Evolutionary conservation across 257 asterid species (phyloP).

Genomic region (Marsdenia floribunda): DNA sequence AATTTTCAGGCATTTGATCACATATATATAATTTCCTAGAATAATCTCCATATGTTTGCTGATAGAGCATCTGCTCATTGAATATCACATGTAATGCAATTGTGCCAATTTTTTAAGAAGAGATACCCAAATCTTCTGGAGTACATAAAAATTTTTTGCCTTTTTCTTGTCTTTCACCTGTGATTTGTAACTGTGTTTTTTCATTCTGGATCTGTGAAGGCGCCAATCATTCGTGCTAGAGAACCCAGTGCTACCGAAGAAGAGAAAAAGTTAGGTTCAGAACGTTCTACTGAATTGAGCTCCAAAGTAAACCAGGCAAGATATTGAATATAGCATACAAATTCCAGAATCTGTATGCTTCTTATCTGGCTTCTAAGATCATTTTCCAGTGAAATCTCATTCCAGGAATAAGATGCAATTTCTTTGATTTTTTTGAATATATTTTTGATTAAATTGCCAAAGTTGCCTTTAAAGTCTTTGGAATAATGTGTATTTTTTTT

Average conservation of each 20-base stretch:
- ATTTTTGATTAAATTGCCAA: background rate
- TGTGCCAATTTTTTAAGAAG: background rate
- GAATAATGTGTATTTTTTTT: slow-evolving; percentile 15
- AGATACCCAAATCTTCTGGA: background rate
- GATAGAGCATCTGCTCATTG: background rate
- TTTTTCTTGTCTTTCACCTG: background rate
- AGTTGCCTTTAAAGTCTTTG: slow-evolving; percentile 7
- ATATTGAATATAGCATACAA: slow-evolving; percentile 13
- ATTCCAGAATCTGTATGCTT: slow-evolving; percentile 6
- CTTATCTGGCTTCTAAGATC: background rate
- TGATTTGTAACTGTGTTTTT: slow-evolving; percentile 12
- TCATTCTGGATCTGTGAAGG: slow-evolving; percentile 31
- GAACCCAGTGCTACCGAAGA: slow-evolving; percentile 84
- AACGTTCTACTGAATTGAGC: slow-evolving; percentile 87
- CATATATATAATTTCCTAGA: background rate
- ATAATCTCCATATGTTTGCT: background rate
- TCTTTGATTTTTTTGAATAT: slow-evolving; percentile 3
- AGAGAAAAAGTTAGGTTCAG: slow-evolving; percentile 78
- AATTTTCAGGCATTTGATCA: slow-evolving; percentile 12
- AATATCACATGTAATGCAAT: background rate
- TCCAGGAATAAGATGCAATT: background rate
- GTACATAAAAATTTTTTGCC: background rate
- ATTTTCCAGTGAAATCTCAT: background rate
- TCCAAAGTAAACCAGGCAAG: slow-evolving; percentile 82
- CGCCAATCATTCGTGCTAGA: slow-evolving; percentile 85